A percentile compares a stretch with the other conserved stretches of the same genome.
Evolutionary conservation across 2,329 filamentous ascomycete genomes (phyloP).

Genomic region (Ophiocordyceps unilateralis): DNA sequence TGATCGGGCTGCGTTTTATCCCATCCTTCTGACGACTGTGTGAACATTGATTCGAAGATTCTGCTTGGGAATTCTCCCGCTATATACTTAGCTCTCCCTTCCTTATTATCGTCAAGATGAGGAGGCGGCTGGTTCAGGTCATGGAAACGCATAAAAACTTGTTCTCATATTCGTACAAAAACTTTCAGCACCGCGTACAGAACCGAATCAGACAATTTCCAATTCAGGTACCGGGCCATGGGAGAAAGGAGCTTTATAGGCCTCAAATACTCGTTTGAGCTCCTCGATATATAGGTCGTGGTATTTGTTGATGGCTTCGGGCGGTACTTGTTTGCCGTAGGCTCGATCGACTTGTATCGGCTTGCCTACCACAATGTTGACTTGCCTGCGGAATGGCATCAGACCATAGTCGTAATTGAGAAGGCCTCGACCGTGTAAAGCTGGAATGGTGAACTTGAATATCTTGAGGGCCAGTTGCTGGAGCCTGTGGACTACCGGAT

Average conservation of each 20-base stretch:
- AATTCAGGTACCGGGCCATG: conserved; percentile 43
- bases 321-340: conserved; percentile 41
- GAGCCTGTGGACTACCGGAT: conserved; percentile 62
- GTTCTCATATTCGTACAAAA: too few relatives aligned
- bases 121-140: too few relatives aligned
- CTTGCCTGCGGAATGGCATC: conserved; percentile 76
- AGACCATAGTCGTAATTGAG: conserved; percentile 97
- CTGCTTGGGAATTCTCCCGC: too few relatives aligned
- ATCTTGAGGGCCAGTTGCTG: conserved; percentile 74
- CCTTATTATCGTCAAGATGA: too few relatives aligned
- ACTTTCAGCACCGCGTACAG: neutral
- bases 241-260: conserved; percentile 63
- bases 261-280: conserved; percentile 54
- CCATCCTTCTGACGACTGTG: too few relatives aligned
- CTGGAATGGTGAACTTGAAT: conserved; percentile 81
- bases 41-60: too few relatives aligned
- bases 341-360: conserved; percentile 55
- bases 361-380: conserved; percentile 79
- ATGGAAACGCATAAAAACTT: too few relatives aligned
- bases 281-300: conserved; percentile 67
- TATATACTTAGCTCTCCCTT: too few relatives aligned
- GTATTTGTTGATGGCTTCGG: conserved; percentile 62
- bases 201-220: conserved; percentile 34
- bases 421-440: conserved; percentile 78
- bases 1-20: too few relatives aligned